Evolutionary conservation across 768 basidiomycete genomes (phyloP), one percentile per base, ranked within the genome.

Genomic region (Scleroderma bovista): DNA sequence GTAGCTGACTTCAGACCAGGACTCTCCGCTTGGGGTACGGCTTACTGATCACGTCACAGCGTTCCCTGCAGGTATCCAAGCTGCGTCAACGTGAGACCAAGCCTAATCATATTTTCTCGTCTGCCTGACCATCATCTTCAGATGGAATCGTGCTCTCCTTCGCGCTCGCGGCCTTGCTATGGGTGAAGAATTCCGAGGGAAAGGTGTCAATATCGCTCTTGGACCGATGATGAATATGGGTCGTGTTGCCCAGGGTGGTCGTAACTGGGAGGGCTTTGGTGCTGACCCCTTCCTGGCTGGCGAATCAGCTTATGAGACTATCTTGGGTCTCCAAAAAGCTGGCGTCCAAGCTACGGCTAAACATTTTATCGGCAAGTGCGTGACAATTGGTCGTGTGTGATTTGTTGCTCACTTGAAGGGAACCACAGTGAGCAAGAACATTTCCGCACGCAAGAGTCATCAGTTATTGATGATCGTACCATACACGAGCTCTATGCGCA

Each of bases 211-310:
- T 58, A 70, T 94, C 44, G 85, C 83, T 8, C 75, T 93, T 7
- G 79, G 76, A 23, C 79, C 90, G 0, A 88, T 88, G 85, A 93
- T 90, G 83, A 92, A 93, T 62, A 78, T 94, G 72, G 88, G 85
- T 1, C 79, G 88, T 16, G 68, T 84, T n/a, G 82, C 86, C 3
- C 74, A 79, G 54, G 89, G 86, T 8, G 93, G 93, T n/a, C 74
- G 93, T 26, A 92, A 93, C 66, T 95, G 91, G 89, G 93, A 95
- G 73, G 90, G 91, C 17, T 93, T 92, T 51, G 92, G 93, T 26
- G 89, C 79, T 12, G 93, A 96, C 64, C 93, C 93, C 0, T 95
- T 82, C 70, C 71, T 95, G 15, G 59, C 79, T n/a, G 91, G 93
- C 15, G 89, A 89, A 61, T 73, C 72, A 6, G 76, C 82, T 3